Evolutionary conservation across 352 stramenopile species (phyloP).

Genomic region (Globisporangium carolinianum): DNA sequence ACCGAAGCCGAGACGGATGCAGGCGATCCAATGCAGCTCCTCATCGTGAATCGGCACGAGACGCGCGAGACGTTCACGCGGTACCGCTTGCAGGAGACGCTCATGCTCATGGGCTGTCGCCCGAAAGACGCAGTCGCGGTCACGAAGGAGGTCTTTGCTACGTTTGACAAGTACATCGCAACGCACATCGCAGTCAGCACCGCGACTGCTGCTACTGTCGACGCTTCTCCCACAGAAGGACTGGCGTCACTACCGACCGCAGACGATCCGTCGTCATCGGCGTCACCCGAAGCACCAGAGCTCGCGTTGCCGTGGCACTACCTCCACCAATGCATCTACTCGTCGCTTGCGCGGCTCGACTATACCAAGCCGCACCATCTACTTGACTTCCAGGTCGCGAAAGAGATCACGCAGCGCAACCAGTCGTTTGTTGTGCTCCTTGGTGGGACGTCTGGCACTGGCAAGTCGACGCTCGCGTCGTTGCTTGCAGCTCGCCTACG

Average conservation of each 20-base stretch:
- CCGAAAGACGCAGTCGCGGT: constrained; percentile 67
- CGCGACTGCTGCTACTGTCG: background rate
- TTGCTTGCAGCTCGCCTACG: constrained; percentile 66
- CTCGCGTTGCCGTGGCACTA: constrained; percentile 58
- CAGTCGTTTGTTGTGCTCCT: constrained; percentile 83
- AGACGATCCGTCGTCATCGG: background rate
- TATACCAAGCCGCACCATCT: constrained; percentile 84
- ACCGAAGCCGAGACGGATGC: constrained; percentile 45
- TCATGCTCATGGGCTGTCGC: constrained; percentile 85
- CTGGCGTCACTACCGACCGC: background rate
- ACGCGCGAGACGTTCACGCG: constrained; percentile 65
- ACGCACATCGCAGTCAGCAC: constrained; percentile 8
- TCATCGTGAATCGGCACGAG: constrained; percentile 48
- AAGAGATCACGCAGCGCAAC: constrained; percentile 82
- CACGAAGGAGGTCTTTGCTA: constrained; percentile 55
- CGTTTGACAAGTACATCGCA: constrained; percentile 51
- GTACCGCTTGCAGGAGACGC: constrained; percentile 79
- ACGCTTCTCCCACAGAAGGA: background rate
- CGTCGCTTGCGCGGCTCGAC: constrained; percentile 63
- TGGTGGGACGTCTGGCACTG: constrained; percentile 79
- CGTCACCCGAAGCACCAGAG: background rate
- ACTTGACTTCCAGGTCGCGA: constrained; percentile 78
- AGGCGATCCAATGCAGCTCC: constrained; percentile 76
- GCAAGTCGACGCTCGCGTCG: constrained; percentile 82
- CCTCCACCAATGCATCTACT: constrained; percentile 79